These are phyloP conservation scores for Gastrodia elata DNA, from an alignment of 106 monocot species.

Conservation along the genomic window DNA sequence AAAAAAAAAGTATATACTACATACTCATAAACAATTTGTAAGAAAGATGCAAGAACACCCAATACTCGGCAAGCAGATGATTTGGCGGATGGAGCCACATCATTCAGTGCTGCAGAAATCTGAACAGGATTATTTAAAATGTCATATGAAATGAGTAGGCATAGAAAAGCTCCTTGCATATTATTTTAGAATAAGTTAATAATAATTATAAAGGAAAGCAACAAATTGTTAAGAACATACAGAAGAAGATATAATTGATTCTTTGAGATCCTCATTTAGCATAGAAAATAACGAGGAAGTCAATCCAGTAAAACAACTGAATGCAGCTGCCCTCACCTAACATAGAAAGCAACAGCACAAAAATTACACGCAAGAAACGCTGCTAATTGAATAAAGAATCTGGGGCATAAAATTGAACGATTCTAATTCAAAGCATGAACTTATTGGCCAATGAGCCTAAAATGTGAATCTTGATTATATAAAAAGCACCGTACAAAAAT, in stretches of 20 bases:
- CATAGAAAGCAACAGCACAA: conserved; percentile 4
- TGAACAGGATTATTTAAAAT: conserved; percentile 14
- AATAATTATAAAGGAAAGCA: neutral
- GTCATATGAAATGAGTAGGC: neutral
- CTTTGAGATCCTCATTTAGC: conserved; percentile 44
- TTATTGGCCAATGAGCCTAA: neutral
- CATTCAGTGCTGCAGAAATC: conserved; percentile 53
- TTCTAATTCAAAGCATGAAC: neutral
- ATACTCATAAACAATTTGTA: conserved; percentile 51
- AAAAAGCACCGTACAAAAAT: too few species aligned
- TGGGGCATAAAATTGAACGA: neutral
- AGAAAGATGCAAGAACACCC: conserved; percentile 75
- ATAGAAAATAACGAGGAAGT: conserved; percentile 73
- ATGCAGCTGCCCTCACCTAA: conserved; percentile 78
- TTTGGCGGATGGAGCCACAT: conserved; percentile 54
- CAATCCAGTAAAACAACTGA: conserved; percentile 95
- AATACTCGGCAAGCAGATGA: conserved; percentile 92
- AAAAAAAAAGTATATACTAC: neutral
- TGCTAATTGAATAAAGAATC: neutral
- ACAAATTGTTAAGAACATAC: conserved; percentile 31
- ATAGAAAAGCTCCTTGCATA: neutral
- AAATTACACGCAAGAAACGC: neutral
- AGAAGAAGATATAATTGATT: conserved; percentile 45
- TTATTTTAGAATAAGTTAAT: neutral
- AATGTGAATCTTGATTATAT: too few species aligned